A percentile compares a stretch with the other conserved stretches of the same genome.
phyloP scores from a whole-genome alignment of 352 stramenopile species.

The Globisporangium cystogenes region DNA sequence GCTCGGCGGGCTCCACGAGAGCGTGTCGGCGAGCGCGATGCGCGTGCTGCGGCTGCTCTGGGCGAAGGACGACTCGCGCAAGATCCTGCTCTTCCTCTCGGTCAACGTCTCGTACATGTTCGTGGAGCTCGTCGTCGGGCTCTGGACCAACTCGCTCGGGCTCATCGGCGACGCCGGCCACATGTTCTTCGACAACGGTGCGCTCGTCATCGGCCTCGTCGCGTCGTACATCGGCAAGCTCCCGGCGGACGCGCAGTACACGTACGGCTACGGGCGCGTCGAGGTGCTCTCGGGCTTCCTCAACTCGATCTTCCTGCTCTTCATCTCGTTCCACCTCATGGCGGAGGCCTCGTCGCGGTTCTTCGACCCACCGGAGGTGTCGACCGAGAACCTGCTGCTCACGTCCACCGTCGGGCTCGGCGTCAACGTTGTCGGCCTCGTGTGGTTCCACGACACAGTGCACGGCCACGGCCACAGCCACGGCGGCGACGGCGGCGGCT shows the following conservation, averaged over 20 bases:
- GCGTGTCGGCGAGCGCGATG: background rate
- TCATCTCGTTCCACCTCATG: conserved; percentile 84
- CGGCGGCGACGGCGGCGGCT: conserved; percentile 20
- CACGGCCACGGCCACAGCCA: conserved; percentile 72
- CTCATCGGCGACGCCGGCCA: conserved; percentile 85
- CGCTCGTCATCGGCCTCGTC: conserved; percentile 78
- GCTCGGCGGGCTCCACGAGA: conserved; percentile 38
- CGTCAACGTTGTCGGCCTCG: conserved; percentile 85
- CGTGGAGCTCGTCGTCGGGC: conserved; percentile 78
- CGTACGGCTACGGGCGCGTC: conserved; percentile 83
- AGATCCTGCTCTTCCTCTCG: conserved; percentile 78
- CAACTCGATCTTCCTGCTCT: conserved; percentile 78
- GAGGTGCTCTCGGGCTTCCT: conserved; percentile 86
- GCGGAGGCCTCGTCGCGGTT: conserved; percentile 71
- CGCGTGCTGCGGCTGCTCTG: conserved; percentile 44
- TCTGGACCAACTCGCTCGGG: conserved; percentile 80
- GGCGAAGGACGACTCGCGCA: conserved; percentile 52
- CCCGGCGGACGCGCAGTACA: conserved; percentile 64
- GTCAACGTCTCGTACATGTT: conserved; percentile 87
- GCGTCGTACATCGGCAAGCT: conserved; percentile 80
- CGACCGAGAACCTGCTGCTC: conserved; percentile 80
- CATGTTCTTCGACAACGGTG: conserved; percentile 88
- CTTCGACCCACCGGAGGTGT: conserved; percentile 66
- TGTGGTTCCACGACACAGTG: conserved; percentile 89
- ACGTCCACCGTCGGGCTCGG: conserved; percentile 76